Evolutionary conservation across 202 grass and related monocot species (phyloP).

Genomic region (Brachypodium distachyon): DNA sequence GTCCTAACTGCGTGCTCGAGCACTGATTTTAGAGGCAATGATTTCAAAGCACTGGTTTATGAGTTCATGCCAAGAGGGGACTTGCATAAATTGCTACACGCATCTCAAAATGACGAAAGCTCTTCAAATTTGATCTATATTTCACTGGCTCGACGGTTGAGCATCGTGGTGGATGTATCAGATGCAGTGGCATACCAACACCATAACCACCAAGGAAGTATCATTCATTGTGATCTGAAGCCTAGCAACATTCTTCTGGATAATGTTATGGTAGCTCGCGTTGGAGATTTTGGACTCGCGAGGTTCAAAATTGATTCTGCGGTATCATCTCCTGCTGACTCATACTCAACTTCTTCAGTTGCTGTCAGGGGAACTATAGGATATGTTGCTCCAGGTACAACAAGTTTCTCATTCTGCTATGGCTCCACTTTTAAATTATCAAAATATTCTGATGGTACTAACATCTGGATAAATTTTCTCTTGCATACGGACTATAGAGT

Average conservation of each 20-base stretch:
- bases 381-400: too few species aligned
- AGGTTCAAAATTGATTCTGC: neutral
- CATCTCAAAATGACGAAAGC: neutral
- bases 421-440: too few species aligned
- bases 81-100: neutral
- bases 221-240: constrained; percentile 12
- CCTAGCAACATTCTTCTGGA: constrained; percentile 20
- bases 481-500: too few species aligned
- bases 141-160: neutral
- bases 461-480: too few species aligned
- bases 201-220: neutral
- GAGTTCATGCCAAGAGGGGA: neutral
- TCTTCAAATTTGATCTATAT: neutral
- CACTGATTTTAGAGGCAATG: neutral
- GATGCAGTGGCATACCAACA: neutral
- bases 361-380: too few species aligned
- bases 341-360: too few species aligned
- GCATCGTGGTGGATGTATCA: neutral
- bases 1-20: neutral
- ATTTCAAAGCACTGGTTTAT: constrained; percentile 21
- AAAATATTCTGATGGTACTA: too few species aligned
- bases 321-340: too few species aligned
- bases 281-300: constrained; percentile 13
- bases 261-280: neutral
- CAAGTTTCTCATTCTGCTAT: too few species aligned